Evolutionary conservation across 129 eudicot species (phyloP), one percentile per base, ranked within the genome.

Genomic region (Lactuca sativa): DNA sequence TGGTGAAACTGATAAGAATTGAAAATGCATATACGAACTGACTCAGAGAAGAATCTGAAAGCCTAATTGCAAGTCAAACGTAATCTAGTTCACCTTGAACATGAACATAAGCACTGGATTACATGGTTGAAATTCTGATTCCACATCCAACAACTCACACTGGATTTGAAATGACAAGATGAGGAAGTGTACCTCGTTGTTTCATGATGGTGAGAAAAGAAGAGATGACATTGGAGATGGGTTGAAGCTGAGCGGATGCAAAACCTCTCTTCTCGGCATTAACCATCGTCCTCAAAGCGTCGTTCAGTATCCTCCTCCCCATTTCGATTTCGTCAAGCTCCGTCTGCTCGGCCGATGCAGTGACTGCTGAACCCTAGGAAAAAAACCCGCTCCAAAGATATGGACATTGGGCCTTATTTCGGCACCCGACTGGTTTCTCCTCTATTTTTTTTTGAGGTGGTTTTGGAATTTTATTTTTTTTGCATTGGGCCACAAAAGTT

Each of bases 251-350:
- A 56, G 96, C 80, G 3, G 93, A 70, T 64, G 90, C 90, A 30
- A 81, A 86, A 4, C 92, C 87, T 74, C 96, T 77, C 80, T 76
- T 89, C 78, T 89, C 96, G 15, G 96, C 96, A 64, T 89, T 89
- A 47, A 89, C 96, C 43, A 89, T 89, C 16, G 90, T 89, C 60
- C 93, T 68, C 79, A 89, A 64, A 1, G 93, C 96, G 10, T 89
- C 90, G 84, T 89, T 89, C 73, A 89, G 81, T 59, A 89, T 84
- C 77, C 93, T 75, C 67, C 93, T 77, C 37, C 96, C 96, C 96
- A 89, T 89, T 78, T 75, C 44, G 60, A 37, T 52, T 37, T 51
- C 77, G 9, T 34, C 72, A 6, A 61, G 9, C 57, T 51, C 58
- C 66, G 52, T 54, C 44, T 66, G 44, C 13, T 9, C 60, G 14